Evolutionary conservation across 2,329 filamentous ascomycete species (phyloP).

Genomic region (Talaromyces piceae): DNA sequence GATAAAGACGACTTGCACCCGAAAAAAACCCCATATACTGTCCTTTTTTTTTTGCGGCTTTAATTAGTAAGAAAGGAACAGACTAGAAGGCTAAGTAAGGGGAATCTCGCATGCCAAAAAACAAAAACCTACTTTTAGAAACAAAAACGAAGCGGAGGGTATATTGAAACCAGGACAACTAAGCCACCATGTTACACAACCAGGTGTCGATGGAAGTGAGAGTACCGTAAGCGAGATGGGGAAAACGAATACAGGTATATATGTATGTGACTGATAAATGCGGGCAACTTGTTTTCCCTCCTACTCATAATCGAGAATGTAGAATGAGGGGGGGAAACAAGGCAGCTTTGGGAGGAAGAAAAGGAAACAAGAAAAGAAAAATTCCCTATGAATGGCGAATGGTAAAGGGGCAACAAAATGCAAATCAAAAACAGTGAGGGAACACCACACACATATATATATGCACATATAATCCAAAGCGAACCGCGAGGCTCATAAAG

Average conservation of each 20-base stretch:
- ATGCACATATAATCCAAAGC: too few species aligned
- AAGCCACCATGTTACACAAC: background rate
- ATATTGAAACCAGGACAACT: background rate
- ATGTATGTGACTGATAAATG: too few species aligned
- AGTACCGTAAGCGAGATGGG: background rate
- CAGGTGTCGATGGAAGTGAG: background rate
- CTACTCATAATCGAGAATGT: background rate
- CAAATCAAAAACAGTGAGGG: background rate
- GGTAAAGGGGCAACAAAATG: background rate
- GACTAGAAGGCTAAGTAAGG: background rate
- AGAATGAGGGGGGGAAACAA: background rate
- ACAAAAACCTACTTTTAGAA: too few species aligned
- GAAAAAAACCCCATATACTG: too few species aligned
- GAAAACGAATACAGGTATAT: too few species aligned
- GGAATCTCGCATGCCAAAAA: background rate
- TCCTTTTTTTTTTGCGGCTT: too few species aligned
- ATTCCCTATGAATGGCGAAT: too few species aligned
- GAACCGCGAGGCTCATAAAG: background rate
- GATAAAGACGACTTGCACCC: too few species aligned
- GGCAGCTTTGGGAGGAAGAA: background rate
- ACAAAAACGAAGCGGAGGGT: background rate
- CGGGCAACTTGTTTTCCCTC: too few species aligned
- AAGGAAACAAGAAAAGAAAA: background rate
- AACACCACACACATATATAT: constrained; percentile 4
- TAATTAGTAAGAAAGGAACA: too few species aligned